Base-by-base conservation (phyloP, 108 stramenopile genomes). In the Nitzschia sp. region DNA sequence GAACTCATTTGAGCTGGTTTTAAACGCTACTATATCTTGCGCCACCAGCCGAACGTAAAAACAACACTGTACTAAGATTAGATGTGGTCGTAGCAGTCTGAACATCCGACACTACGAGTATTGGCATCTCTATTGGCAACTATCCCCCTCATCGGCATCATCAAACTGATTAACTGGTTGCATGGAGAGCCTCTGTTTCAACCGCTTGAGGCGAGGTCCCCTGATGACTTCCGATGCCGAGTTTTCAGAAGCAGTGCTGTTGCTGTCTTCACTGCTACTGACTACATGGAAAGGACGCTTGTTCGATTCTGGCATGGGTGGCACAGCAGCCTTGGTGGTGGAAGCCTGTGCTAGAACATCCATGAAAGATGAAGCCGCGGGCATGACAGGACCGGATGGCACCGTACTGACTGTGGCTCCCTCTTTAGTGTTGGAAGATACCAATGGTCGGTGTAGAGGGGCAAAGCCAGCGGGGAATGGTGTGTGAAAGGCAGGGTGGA, bases 201-300 rank as follows among this genome's bases (percentile, higher is more conserved):
- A 37, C n/a, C 64, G 43, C 12, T 65, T 66, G 39, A 72, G 63
- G n/a, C 71, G 51, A 21, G 71, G 71, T 8, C 71, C 71, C n/a
- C 63, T 21, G 5, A 12, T 14, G 29, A 15, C 50, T 0, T 17
- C 15, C 39, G 65, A 53, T 10, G 26, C 3, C 22, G 65, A 48
- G 41, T 11, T 24, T 6, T 14, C 24, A 37, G 63, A 65, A 44
- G 21, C 51, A 15, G 51, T 65, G 34, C 66, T 55, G 53, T 38
- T 67, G 66, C 41, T 67, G 8, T 56, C 54, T 2, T 56, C 54
- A 17, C 29, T 38, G 50, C 34, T 46, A 41, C 51, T 65, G 39
- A 67, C 54, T 20, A 34, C 41, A 42, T 25, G 25, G 22, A 42
- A 6, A 10, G 50, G 22, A 0, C 66, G 66, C 6, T 53, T 67